Conservation (phyloP, 495 filamentous ascomycete genomes). For the Parathielavia appendiculata region DNA sequence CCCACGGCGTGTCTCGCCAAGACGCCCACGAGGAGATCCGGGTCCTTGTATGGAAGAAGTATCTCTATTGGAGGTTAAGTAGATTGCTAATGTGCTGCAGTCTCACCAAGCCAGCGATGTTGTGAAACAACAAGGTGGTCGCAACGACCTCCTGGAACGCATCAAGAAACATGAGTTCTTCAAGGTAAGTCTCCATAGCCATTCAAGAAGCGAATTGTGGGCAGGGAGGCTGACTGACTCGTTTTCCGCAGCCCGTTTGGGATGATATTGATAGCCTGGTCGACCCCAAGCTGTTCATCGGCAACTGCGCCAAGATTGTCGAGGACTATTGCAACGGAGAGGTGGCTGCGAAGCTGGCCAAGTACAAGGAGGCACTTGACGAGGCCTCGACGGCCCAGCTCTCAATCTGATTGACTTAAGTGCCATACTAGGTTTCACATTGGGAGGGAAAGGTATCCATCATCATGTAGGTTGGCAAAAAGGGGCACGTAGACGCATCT, state of each 20-base stretch:
- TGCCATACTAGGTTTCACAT: not conserved
- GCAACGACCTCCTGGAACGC: constrained; percentile 80
- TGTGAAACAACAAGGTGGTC: constrained; percentile 71
- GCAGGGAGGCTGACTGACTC: not conserved
- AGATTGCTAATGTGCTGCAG: constrained; percentile 4
- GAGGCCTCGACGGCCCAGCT: constrained; percentile 29
- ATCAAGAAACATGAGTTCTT: constrained; percentile 76
- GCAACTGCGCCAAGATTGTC: constrained; percentile 44
- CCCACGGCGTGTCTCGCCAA: constrained; percentile 71
- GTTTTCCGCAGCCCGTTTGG: constrained; percentile 53
- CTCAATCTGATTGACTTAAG: constrained; percentile 20
- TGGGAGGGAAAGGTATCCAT: not conserved
- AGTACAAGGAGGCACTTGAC: constrained; percentile 24
- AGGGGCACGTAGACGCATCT: not conserved
- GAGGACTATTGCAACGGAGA: constrained; percentile 41
- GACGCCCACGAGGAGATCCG: constrained; percentile 91
- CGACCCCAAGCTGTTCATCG: constrained; percentile 65
- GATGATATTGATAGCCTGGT: constrained; percentile 69
- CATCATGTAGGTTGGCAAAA: not conserved
- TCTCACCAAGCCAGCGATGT: constrained; percentile 75
- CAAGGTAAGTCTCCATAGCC: constrained; percentile 26
- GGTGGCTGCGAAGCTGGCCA: constrained; percentile 24
- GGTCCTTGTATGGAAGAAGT: constrained; percentile 48
- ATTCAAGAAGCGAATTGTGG: not conserved
- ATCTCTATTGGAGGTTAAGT: not conserved